These are phyloP conservation scores for Epichloe sp. DNA, from an alignment of 2,329 filamentous ascomycete species.

Conservation along the genomic window DNA sequence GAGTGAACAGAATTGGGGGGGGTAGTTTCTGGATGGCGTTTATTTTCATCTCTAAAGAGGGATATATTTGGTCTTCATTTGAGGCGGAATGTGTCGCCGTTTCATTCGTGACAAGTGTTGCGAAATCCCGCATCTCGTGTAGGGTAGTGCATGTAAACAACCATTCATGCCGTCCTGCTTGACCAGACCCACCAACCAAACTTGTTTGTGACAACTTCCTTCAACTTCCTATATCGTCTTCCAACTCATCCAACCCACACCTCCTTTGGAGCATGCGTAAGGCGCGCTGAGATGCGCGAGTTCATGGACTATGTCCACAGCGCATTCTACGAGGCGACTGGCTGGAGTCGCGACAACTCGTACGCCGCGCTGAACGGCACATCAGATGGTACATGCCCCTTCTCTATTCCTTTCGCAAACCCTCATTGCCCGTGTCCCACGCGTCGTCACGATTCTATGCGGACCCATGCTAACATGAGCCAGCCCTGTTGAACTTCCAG, in stretches of 20 bases:
- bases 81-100: neutral
- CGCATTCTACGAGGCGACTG: slow-evolving; percentile 74
- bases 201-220: neutral
- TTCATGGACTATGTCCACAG: slow-evolving; percentile 96
- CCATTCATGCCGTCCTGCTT: too few species aligned
- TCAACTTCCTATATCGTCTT: too few species aligned
- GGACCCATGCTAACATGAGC: slow-evolving; percentile 8
- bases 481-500: slow-evolving; percentile 76
- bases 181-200: neutral
- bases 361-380: slow-evolving; percentile 79
- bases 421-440: neutral
- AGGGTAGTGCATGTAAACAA: too few species aligned
- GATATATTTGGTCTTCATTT: neutral
- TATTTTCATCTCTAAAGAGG: neutral
- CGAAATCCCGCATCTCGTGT: too few species aligned
- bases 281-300: slow-evolving; percentile 56
- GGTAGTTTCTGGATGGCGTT: slow-evolving; percentile 2
- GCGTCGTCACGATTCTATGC: neutral
- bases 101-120: neutral
- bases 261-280: slow-evolving; percentile 15
- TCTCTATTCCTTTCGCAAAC: neutral
- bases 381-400: slow-evolving; percentile 47
- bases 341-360: slow-evolving; percentile 86
- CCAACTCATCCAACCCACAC: neutral
- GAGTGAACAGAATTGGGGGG: neutral